phyloP scores from a whole-genome alignment of 2,329 filamentous ascomycete genomes.

The Aspergillus sp. region DNA sequence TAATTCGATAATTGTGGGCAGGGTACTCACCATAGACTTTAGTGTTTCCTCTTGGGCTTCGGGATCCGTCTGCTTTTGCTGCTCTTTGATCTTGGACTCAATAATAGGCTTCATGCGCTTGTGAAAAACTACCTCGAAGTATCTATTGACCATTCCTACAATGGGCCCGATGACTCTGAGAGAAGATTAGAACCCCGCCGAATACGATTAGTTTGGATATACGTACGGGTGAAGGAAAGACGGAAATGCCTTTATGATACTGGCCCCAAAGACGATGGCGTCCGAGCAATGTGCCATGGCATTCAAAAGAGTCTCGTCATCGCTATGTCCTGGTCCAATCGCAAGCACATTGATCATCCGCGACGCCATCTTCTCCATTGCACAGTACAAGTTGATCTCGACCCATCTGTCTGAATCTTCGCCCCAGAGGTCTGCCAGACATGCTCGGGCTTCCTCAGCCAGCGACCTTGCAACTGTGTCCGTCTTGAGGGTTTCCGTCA shows the following conservation, averaged over 20 bases:
- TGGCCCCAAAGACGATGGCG: conserved; percentile 16
- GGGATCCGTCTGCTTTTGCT: conserved; percentile 4
- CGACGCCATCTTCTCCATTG: conserved; percentile 16
- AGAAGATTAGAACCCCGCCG: not conserved
- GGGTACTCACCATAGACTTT: not conserved
- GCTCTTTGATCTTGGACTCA: conserved; percentile 14
- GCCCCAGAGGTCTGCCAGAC: conserved; percentile 15
- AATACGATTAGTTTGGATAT: not conserved
- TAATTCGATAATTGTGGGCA: not conserved
- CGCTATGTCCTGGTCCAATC: conserved; percentile 12
- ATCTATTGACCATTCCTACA: conserved; percentile 15
- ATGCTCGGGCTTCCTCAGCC: conserved; percentile 14
- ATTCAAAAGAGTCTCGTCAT: conserved; percentile 10
- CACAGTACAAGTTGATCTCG: conserved; percentile 12
- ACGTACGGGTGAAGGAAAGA: conserved; percentile 14
- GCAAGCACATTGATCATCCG: conserved; percentile 18
- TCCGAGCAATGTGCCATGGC: conserved; percentile 19
- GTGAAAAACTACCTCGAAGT: conserved; percentile 14
- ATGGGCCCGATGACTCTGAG: conserved; percentile 13
- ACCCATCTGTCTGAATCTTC: conserved; percentile 15
- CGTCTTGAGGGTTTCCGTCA: conserved; percentile 15
- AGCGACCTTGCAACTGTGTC: conserved; percentile 13
- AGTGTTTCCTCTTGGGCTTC: conserved; percentile 9
- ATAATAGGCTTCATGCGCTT: conserved; percentile 16
- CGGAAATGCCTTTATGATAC: conserved; percentile 18